Evolutionary conservation across 2,329 filamentous ascomycete genomes (phyloP).

Genomic region (Talaromyces verruculosus): DNA sequence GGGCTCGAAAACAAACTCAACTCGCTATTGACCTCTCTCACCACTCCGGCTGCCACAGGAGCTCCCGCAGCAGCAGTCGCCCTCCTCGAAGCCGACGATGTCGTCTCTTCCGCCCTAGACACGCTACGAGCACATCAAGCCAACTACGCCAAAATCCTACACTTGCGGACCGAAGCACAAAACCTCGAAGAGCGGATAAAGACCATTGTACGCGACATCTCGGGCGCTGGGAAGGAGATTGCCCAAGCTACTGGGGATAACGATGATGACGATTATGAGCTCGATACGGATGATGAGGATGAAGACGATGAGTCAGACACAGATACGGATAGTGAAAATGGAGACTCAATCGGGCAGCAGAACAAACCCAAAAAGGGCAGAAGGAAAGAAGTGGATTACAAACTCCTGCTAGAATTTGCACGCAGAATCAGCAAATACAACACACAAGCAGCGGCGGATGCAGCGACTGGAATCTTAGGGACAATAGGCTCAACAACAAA

Average conservation of each 20-base stretch:
- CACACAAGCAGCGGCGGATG: conserved; percentile 45
- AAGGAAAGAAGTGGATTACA: conserved; percentile 45
- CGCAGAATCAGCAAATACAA: conserved; percentile 51
- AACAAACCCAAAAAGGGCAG: conserved; percentile 21
- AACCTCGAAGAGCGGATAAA: conserved; percentile 44
- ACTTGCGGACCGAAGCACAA: conserved; percentile 42
- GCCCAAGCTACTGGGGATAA: conserved; percentile 30
- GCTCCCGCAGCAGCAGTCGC: conserved; percentile 43
- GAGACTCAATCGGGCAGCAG: conserved; percentile 27
- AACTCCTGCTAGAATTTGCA: conserved; percentile 46
- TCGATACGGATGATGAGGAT: conserved; percentile 30
- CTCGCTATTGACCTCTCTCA: conserved; percentile 42
- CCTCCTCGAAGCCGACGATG: conserved; percentile 45
- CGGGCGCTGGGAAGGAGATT: conserved; percentile 43
- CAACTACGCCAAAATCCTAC: conserved; percentile 45
- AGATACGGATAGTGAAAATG: conserved; percentile 30
- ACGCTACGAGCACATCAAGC: conserved; percentile 47
- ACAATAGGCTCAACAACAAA: conserved; percentile 25
- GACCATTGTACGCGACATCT: conserved; percentile 42
- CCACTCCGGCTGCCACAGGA: conserved; percentile 44
- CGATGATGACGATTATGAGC: conserved; percentile 36
- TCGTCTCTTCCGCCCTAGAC: conserved; percentile 41
- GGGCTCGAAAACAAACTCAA: conserved; percentile 46
- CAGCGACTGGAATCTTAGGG: conserved; percentile 29
- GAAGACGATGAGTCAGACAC: conserved; percentile 34